phyloP scores from a whole-genome alignment of 2,329 filamentous ascomycete genomes.

The Trichoderma citrinoviride region DNA sequence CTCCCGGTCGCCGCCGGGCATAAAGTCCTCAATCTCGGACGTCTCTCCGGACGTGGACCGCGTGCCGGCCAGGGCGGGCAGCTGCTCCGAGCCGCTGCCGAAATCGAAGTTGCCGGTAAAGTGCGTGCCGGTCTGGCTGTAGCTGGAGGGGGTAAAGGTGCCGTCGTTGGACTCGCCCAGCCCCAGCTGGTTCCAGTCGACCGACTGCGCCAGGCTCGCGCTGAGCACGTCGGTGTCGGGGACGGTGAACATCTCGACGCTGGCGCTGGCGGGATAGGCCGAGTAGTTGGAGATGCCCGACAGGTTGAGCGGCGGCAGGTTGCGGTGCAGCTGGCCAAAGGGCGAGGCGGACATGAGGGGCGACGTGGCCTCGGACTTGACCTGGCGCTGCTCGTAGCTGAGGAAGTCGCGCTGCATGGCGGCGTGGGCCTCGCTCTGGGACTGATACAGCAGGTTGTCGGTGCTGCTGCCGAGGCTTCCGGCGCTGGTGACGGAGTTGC shows the following conservation, averaged over 20 bases:
- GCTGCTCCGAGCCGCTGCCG: slow-evolving; percentile 51
- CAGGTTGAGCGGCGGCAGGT: slow-evolving; percentile 57
- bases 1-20: slow-evolving; percentile 47
- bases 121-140: slow-evolving; percentile 51
- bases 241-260: slow-evolving; percentile 50
- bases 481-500: slow-evolving; percentile 56
- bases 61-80: slow-evolving; percentile 53
- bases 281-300: slow-evolving; percentile 51
- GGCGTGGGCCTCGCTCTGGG: slow-evolving; percentile 36
- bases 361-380: slow-evolving; percentile 62
- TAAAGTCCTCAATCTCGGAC: slow-evolving; percentile 63
- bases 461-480: slow-evolving; percentile 47
- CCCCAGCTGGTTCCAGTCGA: slow-evolving; percentile 49
- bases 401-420: slow-evolving; percentile 37
- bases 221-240: slow-evolving; percentile 55
- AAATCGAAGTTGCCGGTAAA: slow-evolving; percentile 54
- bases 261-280: slow-evolving; percentile 45
- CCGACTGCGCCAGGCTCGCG: slow-evolving; percentile 55
- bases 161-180: slow-evolving; percentile 45
- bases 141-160: slow-evolving; percentile 52
- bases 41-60: slow-evolving; percentile 65
- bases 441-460: slow-evolving; percentile 42
- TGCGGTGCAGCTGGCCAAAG: slow-evolving; percentile 50
- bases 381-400: slow-evolving; percentile 49
- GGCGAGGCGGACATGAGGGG: slow-evolving; percentile 52